A percentile compares a stretch with the other conserved stretches of the same genome.
Conservation (phyloP, 352 stramenopile genomes). For the Phytophthora kernoviae region DNA sequence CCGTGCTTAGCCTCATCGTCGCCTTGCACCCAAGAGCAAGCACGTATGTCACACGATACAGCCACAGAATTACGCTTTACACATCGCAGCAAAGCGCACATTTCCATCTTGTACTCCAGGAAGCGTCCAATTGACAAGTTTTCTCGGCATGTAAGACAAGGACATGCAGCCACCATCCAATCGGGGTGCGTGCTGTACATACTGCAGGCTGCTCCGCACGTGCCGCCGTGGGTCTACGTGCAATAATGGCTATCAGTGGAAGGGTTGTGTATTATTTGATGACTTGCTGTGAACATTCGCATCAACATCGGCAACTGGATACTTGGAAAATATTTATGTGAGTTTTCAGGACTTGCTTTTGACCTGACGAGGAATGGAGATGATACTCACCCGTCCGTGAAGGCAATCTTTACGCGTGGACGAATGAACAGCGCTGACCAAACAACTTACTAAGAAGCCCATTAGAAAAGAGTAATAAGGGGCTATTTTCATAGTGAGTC, state of each 20-base stretch:
- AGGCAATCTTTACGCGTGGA: no score
- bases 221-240: not conserved
- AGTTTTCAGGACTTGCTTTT: no score
- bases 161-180: conserved; percentile 20
- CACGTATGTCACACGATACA: conserved; percentile 20
- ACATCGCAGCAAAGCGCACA: conserved; percentile 27
- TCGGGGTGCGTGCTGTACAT: not conserved
- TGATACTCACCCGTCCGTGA: no score
- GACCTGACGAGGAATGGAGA: no score
- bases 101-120: conserved; percentile 26
- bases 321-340: no score
- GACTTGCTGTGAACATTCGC: no score
- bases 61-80: conserved; percentile 16
- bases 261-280: not conserved
- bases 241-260: not conserved
- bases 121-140: conserved; percentile 19
- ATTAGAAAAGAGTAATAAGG: no score
- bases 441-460: no score
- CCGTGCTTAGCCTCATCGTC: not conserved
- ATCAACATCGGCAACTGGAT: no score
- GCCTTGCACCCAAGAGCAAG: not conserved
- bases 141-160: conserved; percentile 2
- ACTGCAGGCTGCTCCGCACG: not conserved
- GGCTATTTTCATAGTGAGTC: no score
- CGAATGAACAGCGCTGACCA: no score